Conservation (phyloP, 169 alveolate genomes). For the Eimeria maxima region DNA sequence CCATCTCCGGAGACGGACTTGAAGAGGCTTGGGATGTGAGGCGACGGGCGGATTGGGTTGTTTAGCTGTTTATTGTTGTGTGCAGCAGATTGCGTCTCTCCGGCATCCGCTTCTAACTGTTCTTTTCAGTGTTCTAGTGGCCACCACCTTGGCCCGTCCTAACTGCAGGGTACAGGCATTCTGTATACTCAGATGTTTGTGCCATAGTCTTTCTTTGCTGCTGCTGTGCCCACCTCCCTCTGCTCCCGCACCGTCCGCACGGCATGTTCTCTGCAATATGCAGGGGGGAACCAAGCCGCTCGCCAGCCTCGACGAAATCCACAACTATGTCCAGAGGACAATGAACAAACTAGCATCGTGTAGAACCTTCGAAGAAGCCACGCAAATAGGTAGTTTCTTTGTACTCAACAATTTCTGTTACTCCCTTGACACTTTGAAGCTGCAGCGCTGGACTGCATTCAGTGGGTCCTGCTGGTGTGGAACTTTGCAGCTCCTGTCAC, state of each 20-base stretch:
- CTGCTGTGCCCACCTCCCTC: background rate
- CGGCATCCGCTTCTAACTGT: too few relatives aligned
- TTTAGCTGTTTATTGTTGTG: background rate
- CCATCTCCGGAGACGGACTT: background rate
- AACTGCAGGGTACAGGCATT: too few relatives aligned
- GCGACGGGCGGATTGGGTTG: background rate
- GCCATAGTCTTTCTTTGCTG: background rate
- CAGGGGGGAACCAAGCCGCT: slow-evolving; percentile 1
- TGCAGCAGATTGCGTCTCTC: too few relatives aligned
- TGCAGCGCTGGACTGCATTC: background rate
- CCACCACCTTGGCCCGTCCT: too few relatives aligned
- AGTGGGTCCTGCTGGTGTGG: background rate
- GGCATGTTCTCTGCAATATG: background rate
- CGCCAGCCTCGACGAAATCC: slow-evolving; percentile 46
- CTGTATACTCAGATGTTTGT: too few relatives aligned
- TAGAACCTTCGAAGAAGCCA: slow-evolving; percentile 14
- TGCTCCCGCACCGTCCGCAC: background rate
- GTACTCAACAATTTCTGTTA: background rate
- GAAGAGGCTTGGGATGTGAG: slow-evolving; percentile 45
- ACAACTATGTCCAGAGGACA: slow-evolving; percentile 49
- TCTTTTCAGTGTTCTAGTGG: too few relatives aligned
- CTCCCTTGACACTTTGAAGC: background rate
- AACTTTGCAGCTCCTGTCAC: background rate
- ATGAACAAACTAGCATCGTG: slow-evolving; percentile 25
- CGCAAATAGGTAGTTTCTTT: background rate